Evolutionary conservation across 2,329 filamentous ascomycete genomes (phyloP), one percentile per base, ranked within the genome.

Genomic region (Teratosphaeria pseudoeucalypti): DNA sequence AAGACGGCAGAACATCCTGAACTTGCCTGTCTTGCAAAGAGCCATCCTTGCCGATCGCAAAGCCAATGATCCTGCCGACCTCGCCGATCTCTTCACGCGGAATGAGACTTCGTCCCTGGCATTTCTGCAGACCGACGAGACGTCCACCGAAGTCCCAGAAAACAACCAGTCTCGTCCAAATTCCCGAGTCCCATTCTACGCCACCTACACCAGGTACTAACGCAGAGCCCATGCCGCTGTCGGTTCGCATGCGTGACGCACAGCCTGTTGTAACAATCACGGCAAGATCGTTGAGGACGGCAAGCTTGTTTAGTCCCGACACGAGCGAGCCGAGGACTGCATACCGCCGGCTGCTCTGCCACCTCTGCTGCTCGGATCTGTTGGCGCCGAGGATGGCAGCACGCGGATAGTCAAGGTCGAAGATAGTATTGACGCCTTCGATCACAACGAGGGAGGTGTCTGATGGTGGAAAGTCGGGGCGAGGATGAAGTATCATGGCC

Each of bases 201-300:
- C 88, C 85, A 59, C 87, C 87, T 63, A 96, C 80, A 49, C 89
- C 85, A 16, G 91, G 88, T 57, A 86, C 82, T 55, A 97, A 77
- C 11, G 86, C 82, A 14, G 91, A 88, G 63, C 82, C 85, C 2
- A 68, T 52, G 4, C 70, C 69, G 39, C 63, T 68, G 19, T 67
- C 68, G 3, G 79, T 78, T 62, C 87, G 85, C 75, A 95, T 86
- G 65, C 86, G 88, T n/a, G 90, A 95, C 52, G 86, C 87, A 61
- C 88, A 90, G 70, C 95, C 91, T 43, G 86, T 90, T 55, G 91
- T 80, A 23, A 94, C 72, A 2, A 96, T 77, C 52, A 95, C 79
- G 27, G 90, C 88, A 57, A 92, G 79, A 67, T 89, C 82, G 63
- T 84, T 82, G 34, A 86, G 82, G 11, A 87, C 85, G 4, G 92